These are phyloP conservation scores for Apostasia shenzhenica DNA, from an alignment of 106 monocot genomes.

Conservation along the genomic window DNA sequence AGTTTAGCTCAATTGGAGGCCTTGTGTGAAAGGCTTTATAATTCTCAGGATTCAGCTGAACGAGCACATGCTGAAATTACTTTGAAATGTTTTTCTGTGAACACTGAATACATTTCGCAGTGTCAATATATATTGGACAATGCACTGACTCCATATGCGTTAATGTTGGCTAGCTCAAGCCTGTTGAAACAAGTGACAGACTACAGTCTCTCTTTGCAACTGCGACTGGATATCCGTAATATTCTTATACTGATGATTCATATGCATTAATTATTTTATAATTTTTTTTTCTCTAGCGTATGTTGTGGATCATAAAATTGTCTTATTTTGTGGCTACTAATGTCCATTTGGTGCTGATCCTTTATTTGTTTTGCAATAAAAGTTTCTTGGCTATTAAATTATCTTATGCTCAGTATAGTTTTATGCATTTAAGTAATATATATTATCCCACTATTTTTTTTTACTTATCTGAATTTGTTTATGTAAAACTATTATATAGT, in stretches of 20 bases:
- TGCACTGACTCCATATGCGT: slow-evolving; percentile 95
- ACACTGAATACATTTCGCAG: slow-evolving; percentile 90
- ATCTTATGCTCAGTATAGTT: too few relatives aligned
- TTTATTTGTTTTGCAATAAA: too few relatives aligned
- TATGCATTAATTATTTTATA: neutral
- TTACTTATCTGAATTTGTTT: too few relatives aligned
- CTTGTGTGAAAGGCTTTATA: slow-evolving; percentile 96
- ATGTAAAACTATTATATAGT: neutral
- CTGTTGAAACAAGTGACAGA: slow-evolving; percentile 98
- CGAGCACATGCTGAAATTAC: slow-evolving; percentile 88
- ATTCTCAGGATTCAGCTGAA: slow-evolving; percentile 90
- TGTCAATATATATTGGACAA: slow-evolving; percentile 99
- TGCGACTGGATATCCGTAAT: slow-evolving; percentile 99
- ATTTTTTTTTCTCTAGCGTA: too few relatives aligned
- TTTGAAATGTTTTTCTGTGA: slow-evolving; percentile 94
- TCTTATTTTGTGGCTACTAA: too few relatives aligned
- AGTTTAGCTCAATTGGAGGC: slow-evolving; percentile 96
- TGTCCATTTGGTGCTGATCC: too few relatives aligned
- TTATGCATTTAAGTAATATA: too few relatives aligned
- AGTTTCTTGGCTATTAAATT: too few relatives aligned
- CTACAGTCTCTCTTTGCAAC: slow-evolving; percentile 83
- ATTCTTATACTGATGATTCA: slow-evolving; percentile 18
- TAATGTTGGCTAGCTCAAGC: slow-evolving; percentile 98
- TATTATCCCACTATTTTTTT: too few relatives aligned
- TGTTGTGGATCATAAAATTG: too few relatives aligned